Percentiles rank a stretch among this genome's conserved stretches.
phyloP scores from a whole-genome alignment of 495 filamentous ascomycete genomes.

The Ramalina intermedia region DNA sequence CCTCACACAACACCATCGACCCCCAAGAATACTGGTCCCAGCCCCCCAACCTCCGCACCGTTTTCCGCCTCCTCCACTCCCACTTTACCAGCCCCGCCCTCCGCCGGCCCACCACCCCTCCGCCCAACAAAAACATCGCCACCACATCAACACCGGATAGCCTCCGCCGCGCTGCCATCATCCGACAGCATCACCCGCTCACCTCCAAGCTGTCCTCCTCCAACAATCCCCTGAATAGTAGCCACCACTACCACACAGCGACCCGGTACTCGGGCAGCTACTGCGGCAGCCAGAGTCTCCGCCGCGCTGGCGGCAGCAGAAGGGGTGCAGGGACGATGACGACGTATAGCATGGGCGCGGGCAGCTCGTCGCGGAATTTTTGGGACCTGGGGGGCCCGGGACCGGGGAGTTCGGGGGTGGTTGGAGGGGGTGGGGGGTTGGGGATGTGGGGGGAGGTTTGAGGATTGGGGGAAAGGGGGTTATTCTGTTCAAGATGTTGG shows the following conservation, averaged over 20 bases:
- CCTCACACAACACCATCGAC: constrained; percentile 1
- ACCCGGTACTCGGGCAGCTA: constrained; percentile 44
- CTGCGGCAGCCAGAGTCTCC: constrained; percentile 70
- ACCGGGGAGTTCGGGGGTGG: constrained; percentile 34
- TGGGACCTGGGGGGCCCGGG: constrained; percentile 71
- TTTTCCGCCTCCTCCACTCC: constrained; percentile 72
- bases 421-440: constrained; percentile 40
- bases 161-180: constrained; percentile 64
- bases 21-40: constrained; percentile 60
- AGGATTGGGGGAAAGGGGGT: neutral
- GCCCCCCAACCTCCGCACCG: constrained; percentile 67
- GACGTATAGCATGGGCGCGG: constrained; percentile 24
- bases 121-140: constrained; percentile 15
- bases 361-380: constrained; percentile 49
- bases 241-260: constrained; percentile 25
- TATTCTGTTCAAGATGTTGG: no score
- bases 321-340: constrained; percentile 14
- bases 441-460: constrained; percentile 64
- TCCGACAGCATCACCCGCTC: constrained; percentile 75
- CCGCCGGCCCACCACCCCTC: constrained; percentile 17
- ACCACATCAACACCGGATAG: constrained; percentile 44
- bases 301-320: constrained; percentile 40
- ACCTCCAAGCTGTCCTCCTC: constrained; percentile 63
- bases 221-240: constrained; percentile 26
- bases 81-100: constrained; percentile 41